Base-by-base conservation (phyloP, 1,139 yeast genomes). In the Candida sp. region DNA sequence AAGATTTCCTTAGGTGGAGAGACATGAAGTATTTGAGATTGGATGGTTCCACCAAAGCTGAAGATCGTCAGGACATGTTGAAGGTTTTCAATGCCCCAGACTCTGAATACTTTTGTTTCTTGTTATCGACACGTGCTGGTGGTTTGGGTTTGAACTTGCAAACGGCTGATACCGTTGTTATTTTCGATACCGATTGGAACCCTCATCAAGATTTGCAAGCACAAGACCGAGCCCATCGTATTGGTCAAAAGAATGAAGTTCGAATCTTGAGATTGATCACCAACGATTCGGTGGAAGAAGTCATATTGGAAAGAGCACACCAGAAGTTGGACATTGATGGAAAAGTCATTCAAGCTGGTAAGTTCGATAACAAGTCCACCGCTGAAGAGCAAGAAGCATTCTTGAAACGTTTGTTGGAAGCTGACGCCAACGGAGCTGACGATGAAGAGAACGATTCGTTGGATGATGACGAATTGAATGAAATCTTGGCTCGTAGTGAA, bases 161-260 rank as follows among this genome's bases (percentile, higher is more conserved):
- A 69, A 86, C 96, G 9, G 96, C 96, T 5, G 96, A 90, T 70
- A 89, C 96, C 0, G 96, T 90, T 46, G 86, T 90, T 58, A 89
- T 90, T 54, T 89, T 89, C 63, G 96, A 90, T 66, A 88, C 96
- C 6, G 96, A 90, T 76, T 89, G 96, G 94, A 90, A 90, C 66
- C 96, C 96, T 3, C 96, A 90, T 73, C 96, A 90, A 68, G 96
- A 90, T 82, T 80, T 90, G 63, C 96, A 90, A 69, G 96, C 96
- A 6, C 94, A 89, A 69, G 96, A 90, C 67, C 82, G 96, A 73
- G 96, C 96, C 0, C 96, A 90, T 72, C 82, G 96, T 75, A 89
- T 90, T 69, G 96, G 96, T 43, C 96, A 90, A 66, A 89, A 89
- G 75, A 88, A 89, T 64, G 96, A 88, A 65, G 96, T 90, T 41